These are phyloP conservation scores for Hansenula lynferdii DNA, from an alignment of 1,139 yeast genomes.

Conservation along the genomic window DNA sequence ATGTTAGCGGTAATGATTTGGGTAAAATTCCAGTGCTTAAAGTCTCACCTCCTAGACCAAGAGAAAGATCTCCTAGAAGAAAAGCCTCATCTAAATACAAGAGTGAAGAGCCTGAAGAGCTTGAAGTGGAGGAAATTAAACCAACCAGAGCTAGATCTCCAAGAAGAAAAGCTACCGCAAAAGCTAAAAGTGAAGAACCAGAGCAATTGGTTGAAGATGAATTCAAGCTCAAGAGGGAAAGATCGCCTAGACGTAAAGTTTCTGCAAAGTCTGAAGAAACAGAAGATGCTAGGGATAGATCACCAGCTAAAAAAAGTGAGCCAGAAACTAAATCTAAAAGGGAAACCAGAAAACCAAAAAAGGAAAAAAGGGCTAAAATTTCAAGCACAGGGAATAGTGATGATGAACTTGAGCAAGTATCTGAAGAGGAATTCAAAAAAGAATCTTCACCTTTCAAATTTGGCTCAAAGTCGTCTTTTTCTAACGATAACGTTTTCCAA, in stretches of 20 bases:
- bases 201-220: no score
- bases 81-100: neutral
- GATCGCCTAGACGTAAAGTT: conserved; percentile 1
- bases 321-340: neutral
- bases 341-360: neutral
- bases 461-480: conserved; percentile 26
- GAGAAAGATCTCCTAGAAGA: conserved; percentile 5
- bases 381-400: neutral
- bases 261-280: neutral
- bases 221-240: no score
- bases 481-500: conserved; percentile 39
- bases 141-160: neutral
- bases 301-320: conserved; percentile 5
- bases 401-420: conserved; percentile 2
- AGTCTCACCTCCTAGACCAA: conserved; percentile 1
- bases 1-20: conserved; percentile 1
- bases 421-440: neutral
- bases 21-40: conserved; percentile 12
- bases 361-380: neutral
- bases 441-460: conserved; percentile 13
- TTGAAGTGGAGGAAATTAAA: no score
- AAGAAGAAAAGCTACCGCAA: neutral
- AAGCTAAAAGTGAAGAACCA: no score
- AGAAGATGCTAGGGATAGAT: conserved; percentile 5
- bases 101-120: neutral